Conservation (phyloP, 2,329 filamentous ascomycete species). For the Chaetomium olivaceum region DNA sequence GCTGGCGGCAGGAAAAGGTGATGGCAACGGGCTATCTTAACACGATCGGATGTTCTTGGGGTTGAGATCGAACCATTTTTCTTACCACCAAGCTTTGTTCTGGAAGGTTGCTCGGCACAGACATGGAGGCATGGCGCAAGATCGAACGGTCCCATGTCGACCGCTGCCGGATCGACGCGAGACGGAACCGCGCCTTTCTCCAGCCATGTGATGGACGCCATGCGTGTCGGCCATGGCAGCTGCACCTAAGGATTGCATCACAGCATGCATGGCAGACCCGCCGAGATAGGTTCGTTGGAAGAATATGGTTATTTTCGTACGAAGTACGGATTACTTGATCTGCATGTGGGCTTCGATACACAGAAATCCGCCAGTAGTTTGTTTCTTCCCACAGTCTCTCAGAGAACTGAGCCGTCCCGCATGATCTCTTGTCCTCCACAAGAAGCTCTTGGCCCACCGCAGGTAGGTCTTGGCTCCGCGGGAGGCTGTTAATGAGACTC, state of each 20-base stretch:
- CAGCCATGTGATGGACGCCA: conserved; percentile 28
- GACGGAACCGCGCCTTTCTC: conserved; percentile 24
- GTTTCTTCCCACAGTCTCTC: neutral
- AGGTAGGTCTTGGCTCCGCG: conserved; percentile 26
- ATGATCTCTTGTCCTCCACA: conserved; percentile 7
- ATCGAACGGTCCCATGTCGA: conserved; percentile 35
- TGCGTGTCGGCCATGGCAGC: conserved; percentile 4
- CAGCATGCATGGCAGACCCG: neutral
- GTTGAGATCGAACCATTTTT: conserved; percentile 36
- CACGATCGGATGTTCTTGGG: neutral
- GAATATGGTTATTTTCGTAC: neutral
- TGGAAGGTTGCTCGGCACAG: conserved; percentile 17
- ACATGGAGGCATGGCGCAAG: conserved; percentile 28
- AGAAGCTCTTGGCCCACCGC: conserved; percentile 13
- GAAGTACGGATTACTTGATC: neutral
- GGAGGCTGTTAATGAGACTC: conserved; percentile 27
- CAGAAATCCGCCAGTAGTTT: neutral
- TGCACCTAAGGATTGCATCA: neutral
- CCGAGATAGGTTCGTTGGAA: neutral
- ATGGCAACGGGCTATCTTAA: neutral
- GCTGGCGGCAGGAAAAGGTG: conserved; percentile 2
- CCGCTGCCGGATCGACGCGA: conserved; percentile 31
- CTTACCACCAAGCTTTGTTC: conserved; percentile 23
- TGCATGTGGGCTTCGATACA: neutral
- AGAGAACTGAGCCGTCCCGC: conserved; percentile 8